Conservation (phyloP, 208 protist genomes). For the Acanthamoeba royreba region DNA sequence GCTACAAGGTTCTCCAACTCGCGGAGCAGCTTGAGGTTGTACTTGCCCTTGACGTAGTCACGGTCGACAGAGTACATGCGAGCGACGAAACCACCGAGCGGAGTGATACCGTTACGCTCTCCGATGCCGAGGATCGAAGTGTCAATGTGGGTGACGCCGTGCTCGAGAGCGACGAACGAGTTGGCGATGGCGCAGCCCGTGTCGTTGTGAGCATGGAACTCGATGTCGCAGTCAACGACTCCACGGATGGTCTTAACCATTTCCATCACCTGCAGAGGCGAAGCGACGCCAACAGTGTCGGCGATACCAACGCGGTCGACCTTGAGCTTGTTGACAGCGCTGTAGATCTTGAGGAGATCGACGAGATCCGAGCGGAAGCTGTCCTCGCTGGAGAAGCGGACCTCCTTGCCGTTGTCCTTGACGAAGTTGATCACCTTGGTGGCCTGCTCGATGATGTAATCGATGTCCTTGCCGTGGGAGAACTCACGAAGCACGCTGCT, state of each 20-base stretch:
- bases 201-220: conserved; percentile 84
- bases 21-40: conserved; percentile 68
- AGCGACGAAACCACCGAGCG: conserved; percentile 76
- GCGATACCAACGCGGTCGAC: conserved; percentile 77
- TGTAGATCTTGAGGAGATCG: conserved; percentile 75
- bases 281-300: conserved; percentile 80
- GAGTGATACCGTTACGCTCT: conserved; percentile 82
- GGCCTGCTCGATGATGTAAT: conserved; percentile 63
- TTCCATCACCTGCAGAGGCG: conserved; percentile 66
- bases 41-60: conserved; percentile 62
- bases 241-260: conserved; percentile 52
- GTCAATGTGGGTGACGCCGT: conserved; percentile 80
- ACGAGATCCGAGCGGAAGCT: conserved; percentile 74
- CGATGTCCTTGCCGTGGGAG: conserved; percentile 77
- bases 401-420: conserved; percentile 69
- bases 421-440: conserved; percentile 77
- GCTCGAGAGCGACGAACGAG: conserved; percentile 71
- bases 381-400: conserved; percentile 82
- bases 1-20: conserved; percentile 78
- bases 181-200: conserved; percentile 79
- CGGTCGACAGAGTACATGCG: conserved; percentile 79
- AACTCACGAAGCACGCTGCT: conserved; percentile 60
- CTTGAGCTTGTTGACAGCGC: conserved; percentile 69
- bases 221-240: conserved; percentile 42
- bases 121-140: conserved; percentile 81